These are phyloP conservation scores for Amesomyces nigricolor DNA, from an alignment of 2,329 filamentous ascomycete genomes.

Conservation along the genomic window DNA sequence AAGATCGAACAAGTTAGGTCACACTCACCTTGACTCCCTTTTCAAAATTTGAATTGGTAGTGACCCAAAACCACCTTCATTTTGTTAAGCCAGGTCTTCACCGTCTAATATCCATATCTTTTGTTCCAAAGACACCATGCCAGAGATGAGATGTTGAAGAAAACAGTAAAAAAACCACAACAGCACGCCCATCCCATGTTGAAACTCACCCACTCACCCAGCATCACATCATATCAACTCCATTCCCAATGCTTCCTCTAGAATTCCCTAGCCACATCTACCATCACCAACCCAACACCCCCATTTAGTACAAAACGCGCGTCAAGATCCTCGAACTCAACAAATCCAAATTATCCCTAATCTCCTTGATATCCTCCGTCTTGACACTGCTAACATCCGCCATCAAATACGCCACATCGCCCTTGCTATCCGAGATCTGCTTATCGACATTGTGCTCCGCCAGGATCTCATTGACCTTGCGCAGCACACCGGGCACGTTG, in stretches of 20 bases:
- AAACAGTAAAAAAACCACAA: background rate
- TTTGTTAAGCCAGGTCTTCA: background rate
- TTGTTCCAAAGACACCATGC: background rate
- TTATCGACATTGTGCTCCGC: conserved; percentile 97
- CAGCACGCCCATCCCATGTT: conserved; percentile 17
- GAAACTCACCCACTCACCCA: conserved; percentile 16
- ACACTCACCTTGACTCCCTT: too few species aligned
- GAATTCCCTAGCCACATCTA: background rate
- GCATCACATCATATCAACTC: conserved; percentile 4
- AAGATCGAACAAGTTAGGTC: too few species aligned
- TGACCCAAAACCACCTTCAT: too few species aligned
- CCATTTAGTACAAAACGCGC: conserved; percentile 36
- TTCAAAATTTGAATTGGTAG: too few species aligned
- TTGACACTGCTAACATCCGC: conserved; percentile 90
- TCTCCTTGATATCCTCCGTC: conserved; percentile 72
- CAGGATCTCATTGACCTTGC: conserved; percentile 91
- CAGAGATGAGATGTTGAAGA: conserved; percentile 3
- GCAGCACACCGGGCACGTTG: conserved; percentile 91
- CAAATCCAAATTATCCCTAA: conserved; percentile 76
- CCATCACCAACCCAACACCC: background rate
- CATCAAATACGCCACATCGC: conserved; percentile 95
- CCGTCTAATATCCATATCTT: background rate
- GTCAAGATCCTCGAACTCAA: conserved; percentile 53
- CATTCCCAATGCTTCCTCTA: conserved; percentile 3
- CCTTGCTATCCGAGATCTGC: conserved; percentile 93